Conservation (phyloP, 108 stramenopile genomes). For the Cylindrotheca fusiformis region DNA sequence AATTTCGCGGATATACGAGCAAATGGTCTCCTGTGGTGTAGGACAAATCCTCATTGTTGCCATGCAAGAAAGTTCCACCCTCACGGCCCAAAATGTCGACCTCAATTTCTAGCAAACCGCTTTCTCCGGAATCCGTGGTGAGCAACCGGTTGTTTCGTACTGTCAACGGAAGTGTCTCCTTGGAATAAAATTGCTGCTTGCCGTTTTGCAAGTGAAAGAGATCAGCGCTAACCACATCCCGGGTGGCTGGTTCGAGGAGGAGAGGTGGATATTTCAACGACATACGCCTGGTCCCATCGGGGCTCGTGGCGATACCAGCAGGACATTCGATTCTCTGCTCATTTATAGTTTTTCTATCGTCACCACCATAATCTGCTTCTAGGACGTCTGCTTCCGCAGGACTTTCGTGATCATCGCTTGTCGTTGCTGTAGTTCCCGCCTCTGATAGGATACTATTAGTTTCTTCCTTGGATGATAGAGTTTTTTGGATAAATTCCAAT, state of each 20-base stretch:
- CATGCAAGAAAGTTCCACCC: no score
- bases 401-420: conserved; percentile 2
- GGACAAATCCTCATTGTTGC: not conserved
- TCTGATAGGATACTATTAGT: not conserved
- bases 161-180: conserved; percentile 22
- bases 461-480: conserved; percentile 9
- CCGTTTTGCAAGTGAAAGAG: conserved; percentile 37
- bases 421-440: not conserved
- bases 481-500: conserved; percentile 33
- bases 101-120: conserved; percentile 56
- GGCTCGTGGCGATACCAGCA: conserved; percentile 3
- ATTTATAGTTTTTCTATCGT: no score
- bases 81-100: no score
- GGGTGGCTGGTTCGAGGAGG: conserved; percentile 20
- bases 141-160: conserved; percentile 40
- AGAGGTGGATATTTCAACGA: conserved; percentile 42
- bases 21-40: conserved; percentile 70
- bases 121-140: conserved; percentile 36
- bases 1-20: conserved; percentile 63
- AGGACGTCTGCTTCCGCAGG: not conserved
- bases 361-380: not conserved
- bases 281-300: conserved; percentile 27
- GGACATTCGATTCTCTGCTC: not conserved
- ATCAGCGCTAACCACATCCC: conserved; percentile 32
- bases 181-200: conserved; percentile 37